These are phyloP conservation scores for Clonostachys byssicola DNA, from an alignment of 2,329 filamentous ascomycete genomes.

Conservation along the genomic window DNA sequence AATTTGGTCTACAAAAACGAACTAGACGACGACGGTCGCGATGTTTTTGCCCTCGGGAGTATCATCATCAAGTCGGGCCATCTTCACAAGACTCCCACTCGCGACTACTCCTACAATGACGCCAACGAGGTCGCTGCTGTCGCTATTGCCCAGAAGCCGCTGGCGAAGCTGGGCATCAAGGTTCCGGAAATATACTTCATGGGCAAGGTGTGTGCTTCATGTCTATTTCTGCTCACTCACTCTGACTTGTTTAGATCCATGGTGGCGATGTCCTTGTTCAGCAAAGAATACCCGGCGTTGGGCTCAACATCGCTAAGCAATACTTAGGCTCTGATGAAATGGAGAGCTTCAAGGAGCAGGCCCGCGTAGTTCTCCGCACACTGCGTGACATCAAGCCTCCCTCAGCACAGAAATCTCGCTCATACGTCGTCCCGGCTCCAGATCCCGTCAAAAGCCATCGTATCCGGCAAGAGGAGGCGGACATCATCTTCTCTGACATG, in stretches of 20 bases:
- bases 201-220: constrained; percentile 20
- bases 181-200: constrained; percentile 30
- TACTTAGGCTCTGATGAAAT: constrained; percentile 25
- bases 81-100: constrained; percentile 6
- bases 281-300: constrained; percentile 28
- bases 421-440: constrained; percentile 13
- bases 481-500: constrained; percentile 18
- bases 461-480: constrained; percentile 22
- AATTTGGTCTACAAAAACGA: constrained; percentile 20
- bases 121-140: constrained; percentile 29
- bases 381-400: constrained; percentile 17
- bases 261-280: constrained; percentile 27
- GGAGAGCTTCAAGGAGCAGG: constrained; percentile 24
- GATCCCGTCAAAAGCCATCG: constrained; percentile 9
- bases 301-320: constrained; percentile 24
- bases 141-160: constrained; percentile 16
- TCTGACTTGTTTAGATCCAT: constrained; percentile 18
- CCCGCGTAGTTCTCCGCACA: constrained; percentile 19
- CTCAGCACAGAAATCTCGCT: constrained; percentile 6
- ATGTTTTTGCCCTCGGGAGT: constrained; percentile 33
- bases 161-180: constrained; percentile 15
- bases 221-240: background rate
- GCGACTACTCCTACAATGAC: constrained; percentile 32
- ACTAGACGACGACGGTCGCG: constrained; percentile 22
- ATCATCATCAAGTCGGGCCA: constrained; percentile 33